A percentile compares a stretch with the other conserved stretches of the same genome.
Conservation (phyloP, 345 rosid species). For the Eucalyptus coolabah region DNA sequence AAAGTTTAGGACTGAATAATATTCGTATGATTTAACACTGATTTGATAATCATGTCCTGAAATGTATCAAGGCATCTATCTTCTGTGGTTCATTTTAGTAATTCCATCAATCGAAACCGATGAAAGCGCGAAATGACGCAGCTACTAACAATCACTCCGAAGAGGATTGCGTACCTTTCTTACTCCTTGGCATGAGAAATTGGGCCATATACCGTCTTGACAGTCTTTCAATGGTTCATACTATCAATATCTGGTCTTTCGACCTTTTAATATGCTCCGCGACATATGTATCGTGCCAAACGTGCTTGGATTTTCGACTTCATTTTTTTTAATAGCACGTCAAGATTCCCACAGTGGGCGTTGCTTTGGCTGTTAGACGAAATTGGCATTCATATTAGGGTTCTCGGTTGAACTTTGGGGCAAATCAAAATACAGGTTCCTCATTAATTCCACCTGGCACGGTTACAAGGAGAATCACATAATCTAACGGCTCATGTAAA, state of each 20-base stretch:
- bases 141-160: background rate
- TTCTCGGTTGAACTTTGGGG: background rate
- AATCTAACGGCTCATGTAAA: background rate
- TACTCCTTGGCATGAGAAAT: background rate
- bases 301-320: background rate
- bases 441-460: background rate
- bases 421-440: background rate
- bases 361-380: too few relatives aligned
- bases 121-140: background rate
- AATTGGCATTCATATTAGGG: background rate
- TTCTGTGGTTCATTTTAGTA: background rate
- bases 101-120: background rate
- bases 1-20: background rate
- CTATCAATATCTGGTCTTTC: background rate
- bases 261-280: too few relatives aligned
- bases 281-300: background rate
- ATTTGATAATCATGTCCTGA: background rate
- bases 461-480: background rate
- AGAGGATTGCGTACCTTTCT: background rate
- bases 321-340: background rate
- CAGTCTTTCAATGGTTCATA: background rate
- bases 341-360: background rate
- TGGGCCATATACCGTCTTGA: background rate
- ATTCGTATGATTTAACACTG: rapidly evolving
- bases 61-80: background rate